Conservation (phyloP, 495 filamentous ascomycete species). For the Ramalina intermedia region DNA sequence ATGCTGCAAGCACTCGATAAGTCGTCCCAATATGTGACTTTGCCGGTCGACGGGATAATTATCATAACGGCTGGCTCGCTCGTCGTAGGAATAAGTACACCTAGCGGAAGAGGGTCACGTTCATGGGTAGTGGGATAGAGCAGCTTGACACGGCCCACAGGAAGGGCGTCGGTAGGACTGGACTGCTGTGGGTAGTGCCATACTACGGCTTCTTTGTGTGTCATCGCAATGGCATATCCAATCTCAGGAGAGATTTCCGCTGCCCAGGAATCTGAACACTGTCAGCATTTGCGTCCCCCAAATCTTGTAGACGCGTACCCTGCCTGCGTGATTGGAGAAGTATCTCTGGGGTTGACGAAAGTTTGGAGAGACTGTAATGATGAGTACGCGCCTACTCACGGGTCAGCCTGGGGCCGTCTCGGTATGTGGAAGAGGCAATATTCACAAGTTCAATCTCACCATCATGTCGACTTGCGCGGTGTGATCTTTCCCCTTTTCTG, state of each 20-base stretch:
- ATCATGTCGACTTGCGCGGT: conserved; percentile 35
- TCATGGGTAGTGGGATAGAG: conserved; percentile 52
- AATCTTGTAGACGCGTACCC: conserved; percentile 30
- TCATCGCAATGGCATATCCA: conserved; percentile 66
- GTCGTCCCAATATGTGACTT: conserved; percentile 87
- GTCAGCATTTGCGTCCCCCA: conserved; percentile 7
- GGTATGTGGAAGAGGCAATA: conserved; percentile 6
- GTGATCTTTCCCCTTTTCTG: conserved; percentile 37
- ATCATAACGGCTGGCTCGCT: conserved; percentile 72
- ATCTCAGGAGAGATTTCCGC: conserved; percentile 50
- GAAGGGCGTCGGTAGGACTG: conserved; percentile 46
- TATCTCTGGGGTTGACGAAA: conserved; percentile 65
- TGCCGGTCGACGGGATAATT: conserved; percentile 68
- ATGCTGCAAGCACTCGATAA: conserved; percentile 68
- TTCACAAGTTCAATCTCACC: conserved; percentile 50
- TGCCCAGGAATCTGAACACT: conserved; percentile 19
- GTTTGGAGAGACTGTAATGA: conserved; percentile 71
- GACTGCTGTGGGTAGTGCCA: conserved; percentile 70
- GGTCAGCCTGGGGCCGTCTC: conserved; percentile 1
- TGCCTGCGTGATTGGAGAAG: conserved; percentile 41
- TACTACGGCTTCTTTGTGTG: conserved; percentile 63
- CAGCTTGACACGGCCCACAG: conserved; percentile 48
- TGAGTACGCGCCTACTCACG: conserved; percentile 61
- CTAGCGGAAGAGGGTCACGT: conserved; percentile 59
- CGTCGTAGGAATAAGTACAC: conserved; percentile 61